Conservation (phyloP, 73 alveolate species). For the Symbiodinium natans region DNA sequence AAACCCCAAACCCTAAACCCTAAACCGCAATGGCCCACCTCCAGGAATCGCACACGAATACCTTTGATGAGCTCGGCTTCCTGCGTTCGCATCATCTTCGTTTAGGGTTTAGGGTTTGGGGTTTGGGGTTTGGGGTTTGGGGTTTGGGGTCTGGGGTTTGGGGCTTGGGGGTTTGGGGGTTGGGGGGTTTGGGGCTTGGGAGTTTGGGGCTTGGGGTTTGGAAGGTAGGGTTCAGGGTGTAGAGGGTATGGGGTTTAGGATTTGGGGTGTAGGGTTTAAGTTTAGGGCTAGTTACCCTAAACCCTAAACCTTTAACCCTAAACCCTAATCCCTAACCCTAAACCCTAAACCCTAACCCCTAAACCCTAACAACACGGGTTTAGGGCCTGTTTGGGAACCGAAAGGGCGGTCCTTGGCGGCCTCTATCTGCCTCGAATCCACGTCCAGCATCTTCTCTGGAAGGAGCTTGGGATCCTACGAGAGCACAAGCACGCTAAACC, state of each 20-base stretch:
- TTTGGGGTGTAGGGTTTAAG: no score
- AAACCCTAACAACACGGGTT: no score
- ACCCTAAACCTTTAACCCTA: not conserved
- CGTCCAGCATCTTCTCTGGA: conserved; percentile 76
- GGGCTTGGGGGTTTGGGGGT: no score
- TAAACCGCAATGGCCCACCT: not conserved
- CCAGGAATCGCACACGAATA: conserved; percentile 6
- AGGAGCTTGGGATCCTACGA: conserved; percentile 50
- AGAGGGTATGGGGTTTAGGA: no score
- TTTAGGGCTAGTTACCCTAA: not conserved
- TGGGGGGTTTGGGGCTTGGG: no score
- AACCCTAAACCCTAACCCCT: not conserved
- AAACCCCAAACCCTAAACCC: not conserved
- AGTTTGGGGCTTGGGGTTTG: no score
- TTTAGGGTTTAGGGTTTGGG: no score
- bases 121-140: no score
- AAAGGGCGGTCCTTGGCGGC: conserved; percentile 85
- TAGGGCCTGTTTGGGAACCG: no score
- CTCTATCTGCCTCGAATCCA: conserved; percentile 38
- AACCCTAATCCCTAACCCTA: not conserved
- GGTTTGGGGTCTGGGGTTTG: no score
- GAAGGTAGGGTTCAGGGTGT: no score
- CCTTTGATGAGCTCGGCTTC: conserved; percentile 69
- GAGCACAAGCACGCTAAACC: not conserved
- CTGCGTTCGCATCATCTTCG: not conserved